Evolutionary conservation across 2,329 filamentous ascomycete genomes (phyloP).

Genomic region (Colletotrichum noveboracense): DNA sequence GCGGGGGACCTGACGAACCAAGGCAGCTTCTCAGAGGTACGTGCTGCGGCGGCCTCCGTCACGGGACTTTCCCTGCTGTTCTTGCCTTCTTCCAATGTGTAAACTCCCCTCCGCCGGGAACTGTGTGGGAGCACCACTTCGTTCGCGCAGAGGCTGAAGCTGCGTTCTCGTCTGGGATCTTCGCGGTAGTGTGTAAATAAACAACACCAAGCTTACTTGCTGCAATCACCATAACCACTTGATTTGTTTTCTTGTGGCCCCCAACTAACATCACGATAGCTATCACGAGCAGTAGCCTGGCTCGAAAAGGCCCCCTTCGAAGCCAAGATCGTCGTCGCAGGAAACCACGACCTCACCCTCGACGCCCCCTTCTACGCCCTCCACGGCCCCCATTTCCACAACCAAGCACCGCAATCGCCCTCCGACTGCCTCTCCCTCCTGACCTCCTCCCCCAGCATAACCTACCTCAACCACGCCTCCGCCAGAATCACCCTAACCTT

Average conservation of each 20-base stretch:
- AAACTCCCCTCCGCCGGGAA: not conserved
- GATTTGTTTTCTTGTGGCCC: too few species aligned
- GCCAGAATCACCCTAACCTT: conserved; percentile 59
- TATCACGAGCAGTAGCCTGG: conserved; percentile 69
- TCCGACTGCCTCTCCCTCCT: conserved; percentile 60
- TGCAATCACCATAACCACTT: not conserved
- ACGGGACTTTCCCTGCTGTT: not conserved
- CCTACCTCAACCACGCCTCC: conserved; percentile 67
- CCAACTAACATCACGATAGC: conserved; percentile 24
- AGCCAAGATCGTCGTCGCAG: conserved; percentile 73
- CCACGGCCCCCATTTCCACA: conserved; percentile 60
- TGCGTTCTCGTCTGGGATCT: not conserved
- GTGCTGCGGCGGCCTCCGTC: not conserved
- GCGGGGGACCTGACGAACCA: conserved; percentile 80
- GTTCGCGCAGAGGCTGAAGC: not conserved
- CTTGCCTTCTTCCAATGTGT: not conserved
- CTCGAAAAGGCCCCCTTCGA: conserved; percentile 71
- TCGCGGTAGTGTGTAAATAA: conserved; percentile 5
- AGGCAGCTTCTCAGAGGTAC: conserved; percentile 62
- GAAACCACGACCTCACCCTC: conserved; percentile 78
- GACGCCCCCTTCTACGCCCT: conserved; percentile 66
- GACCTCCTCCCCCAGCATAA: conserved; percentile 58
- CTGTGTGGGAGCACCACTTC: not conserved
- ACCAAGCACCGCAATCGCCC: conserved; percentile 57
- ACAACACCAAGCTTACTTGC: not conserved